Evolutionary conservation across 106 monocot species (phyloP).

Genomic region (Dactylorhiza incarnata): DNA sequence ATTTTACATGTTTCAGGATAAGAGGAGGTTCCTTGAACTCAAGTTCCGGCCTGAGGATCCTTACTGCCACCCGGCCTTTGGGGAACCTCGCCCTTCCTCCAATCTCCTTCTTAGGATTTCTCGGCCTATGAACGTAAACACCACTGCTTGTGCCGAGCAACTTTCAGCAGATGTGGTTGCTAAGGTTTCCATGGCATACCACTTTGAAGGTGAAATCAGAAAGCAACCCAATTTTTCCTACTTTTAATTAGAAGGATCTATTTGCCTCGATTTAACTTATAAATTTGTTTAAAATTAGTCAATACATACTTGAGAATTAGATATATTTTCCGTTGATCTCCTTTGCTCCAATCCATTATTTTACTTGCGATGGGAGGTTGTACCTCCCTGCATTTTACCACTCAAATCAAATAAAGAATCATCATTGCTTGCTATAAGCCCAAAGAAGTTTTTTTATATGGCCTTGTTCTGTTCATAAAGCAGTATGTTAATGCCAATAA

Average conservation of each 20-base stretch:
- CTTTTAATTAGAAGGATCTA: not conserved
- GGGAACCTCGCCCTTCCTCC: conserved; percentile 30
- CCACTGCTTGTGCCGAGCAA: conserved; percentile 1
- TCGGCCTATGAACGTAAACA: conserved; percentile 12
- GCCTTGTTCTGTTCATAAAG: not conserved
- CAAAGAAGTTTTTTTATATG: not conserved
- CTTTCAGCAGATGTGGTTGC: conserved; percentile 56
- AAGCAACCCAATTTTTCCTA: not conserved
- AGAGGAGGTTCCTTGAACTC: conserved; percentile 47
- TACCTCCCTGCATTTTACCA: not conserved
- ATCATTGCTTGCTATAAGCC: not conserved
- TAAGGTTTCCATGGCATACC: conserved; percentile 47
- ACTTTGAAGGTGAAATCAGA: conserved; percentile 46
- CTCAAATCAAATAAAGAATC: not conserved
- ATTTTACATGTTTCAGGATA: conserved; percentile 15
- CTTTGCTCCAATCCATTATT: not conserved
- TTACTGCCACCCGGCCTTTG: conserved; percentile 65
- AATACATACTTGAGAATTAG: not conserved
- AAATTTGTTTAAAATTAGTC: not conserved
- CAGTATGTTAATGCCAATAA: not conserved
- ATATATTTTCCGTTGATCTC: not conserved
- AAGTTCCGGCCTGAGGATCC: conserved; percentile 92
- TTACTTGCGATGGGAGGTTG: not conserved
- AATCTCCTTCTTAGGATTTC: conserved; percentile 58
- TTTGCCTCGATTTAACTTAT: not conserved